phyloP scores from a whole-genome alignment of 371 early-diverging fungal species.

The Mortierella sp. region DNA sequence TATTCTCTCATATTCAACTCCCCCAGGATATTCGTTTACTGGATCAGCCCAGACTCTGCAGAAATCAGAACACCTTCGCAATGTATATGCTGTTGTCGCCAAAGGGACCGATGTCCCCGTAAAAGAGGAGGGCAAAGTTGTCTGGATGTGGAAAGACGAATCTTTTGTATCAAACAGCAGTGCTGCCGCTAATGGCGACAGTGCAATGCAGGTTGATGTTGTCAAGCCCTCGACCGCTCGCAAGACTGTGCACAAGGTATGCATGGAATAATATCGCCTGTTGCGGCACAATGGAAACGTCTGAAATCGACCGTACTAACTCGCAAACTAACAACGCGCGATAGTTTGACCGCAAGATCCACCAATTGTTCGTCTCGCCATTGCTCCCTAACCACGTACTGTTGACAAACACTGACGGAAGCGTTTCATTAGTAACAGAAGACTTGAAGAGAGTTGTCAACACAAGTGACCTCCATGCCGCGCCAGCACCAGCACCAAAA shows the following conservation, averaged over 20 bases:
- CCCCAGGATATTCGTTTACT: conserved; percentile 67
- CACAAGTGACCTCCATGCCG: conserved; percentile 25
- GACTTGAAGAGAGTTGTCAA: conserved; percentile 64
- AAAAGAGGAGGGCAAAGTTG: conserved; percentile 63
- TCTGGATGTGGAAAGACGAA: conserved; percentile 70
- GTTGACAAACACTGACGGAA: conserved; percentile 65
- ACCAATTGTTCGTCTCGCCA: conserved; percentile 64
- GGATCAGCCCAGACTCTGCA: conserved; percentile 62
- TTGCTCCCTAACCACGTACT: conserved; percentile 64
- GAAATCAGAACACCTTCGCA: conserved; percentile 56
- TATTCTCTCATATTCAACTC: conserved; percentile 68
- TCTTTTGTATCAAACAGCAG: conserved; percentile 18
- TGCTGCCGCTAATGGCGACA: conserved; percentile 22
- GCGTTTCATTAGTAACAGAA: conserved; percentile 63
- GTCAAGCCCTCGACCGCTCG: conserved; percentile 33
- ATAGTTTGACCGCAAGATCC: conserved; percentile 67
- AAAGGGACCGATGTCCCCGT: conserved; percentile 68
- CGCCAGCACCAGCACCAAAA: conserved; percentile 33
- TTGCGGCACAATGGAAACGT: neutral
- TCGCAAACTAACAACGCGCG: neutral
- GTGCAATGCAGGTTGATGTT: conserved; percentile 52
- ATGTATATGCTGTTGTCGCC: conserved; percentile 68
- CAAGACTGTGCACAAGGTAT: conserved; percentile 54
- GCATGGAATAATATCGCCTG: no score
- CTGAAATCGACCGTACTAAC: neutral